Conservation (phyloP, 352 stramenopile species). For the Globisporangium megalacanthum region DNA sequence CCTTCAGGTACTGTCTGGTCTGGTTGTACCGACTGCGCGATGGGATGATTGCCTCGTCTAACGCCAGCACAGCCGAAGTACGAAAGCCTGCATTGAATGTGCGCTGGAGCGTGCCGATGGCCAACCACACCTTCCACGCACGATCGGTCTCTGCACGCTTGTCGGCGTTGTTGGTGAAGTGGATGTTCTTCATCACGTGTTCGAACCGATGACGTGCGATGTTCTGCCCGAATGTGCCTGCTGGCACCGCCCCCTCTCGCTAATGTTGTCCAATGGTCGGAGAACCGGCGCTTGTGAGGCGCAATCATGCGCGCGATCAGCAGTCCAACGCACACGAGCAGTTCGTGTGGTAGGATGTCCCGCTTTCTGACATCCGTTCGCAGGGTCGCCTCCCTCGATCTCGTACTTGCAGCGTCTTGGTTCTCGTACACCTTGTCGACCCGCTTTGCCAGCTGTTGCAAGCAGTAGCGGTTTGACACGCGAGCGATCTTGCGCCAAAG, state of each 20-base stretch:
- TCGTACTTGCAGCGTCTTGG: background rate
- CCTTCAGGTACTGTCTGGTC: background rate
- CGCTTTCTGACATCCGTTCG: background rate
- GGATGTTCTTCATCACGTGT: too few species aligned
- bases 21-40: background rate
- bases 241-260: too few species aligned
- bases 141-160: background rate
- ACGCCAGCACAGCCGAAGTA: slow-evolving; percentile 2
- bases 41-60: background rate
- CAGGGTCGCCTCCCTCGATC: background rate
- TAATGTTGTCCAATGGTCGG: background rate
- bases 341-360: background rate
- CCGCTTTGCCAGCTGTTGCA: background rate
- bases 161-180: slow-evolving; percentile 10
- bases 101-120: slow-evolving; percentile 4
- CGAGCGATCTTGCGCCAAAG: background rate
- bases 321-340: background rate
- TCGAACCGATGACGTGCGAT: too few species aligned
- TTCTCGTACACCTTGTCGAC: background rate
- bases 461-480: background rate
- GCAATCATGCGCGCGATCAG: background rate
- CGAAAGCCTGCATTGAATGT: slow-evolving; percentile 5
- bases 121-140: slow-evolving; percentile 10
- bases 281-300: background rate
- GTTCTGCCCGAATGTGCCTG: too few species aligned